These are phyloP conservation scores for Stachybotrys chartarum DNA, from an alignment of 2,329 filamentous ascomycete species.

Conservation along the genomic window DNA sequence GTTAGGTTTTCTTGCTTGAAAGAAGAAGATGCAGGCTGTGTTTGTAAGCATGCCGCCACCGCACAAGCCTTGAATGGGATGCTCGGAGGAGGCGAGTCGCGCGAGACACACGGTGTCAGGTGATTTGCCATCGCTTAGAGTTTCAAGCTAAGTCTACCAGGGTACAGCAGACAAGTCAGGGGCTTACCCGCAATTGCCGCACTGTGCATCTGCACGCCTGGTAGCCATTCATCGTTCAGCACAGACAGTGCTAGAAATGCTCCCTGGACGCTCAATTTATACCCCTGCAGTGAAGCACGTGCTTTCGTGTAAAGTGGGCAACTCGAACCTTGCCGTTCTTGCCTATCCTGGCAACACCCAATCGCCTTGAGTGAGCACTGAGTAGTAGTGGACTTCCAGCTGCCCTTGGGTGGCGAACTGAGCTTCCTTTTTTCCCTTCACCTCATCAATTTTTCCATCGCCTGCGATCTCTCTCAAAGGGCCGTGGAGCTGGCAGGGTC, in stretches of 20 bases:
- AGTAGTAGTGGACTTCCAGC: not conserved
- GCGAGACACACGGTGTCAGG: slow-evolving; percentile 27
- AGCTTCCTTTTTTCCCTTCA: not conserved
- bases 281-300: slow-evolving; percentile 14
- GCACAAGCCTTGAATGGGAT: slow-evolving; percentile 1
- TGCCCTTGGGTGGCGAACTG: not conserved
- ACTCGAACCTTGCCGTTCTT: slow-evolving; percentile 10
- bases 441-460: not conserved
- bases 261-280: slow-evolving; percentile 6
- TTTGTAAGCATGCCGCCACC: not conserved
- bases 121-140: slow-evolving; percentile 10
- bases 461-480: not conserved
- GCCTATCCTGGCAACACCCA: slow-evolving; percentile 11
- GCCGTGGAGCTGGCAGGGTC: not conserved
- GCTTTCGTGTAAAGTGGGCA: slow-evolving; percentile 23
- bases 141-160: not conserved
- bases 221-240: too few relatives aligned
- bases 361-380: not conserved
- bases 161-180: not conserved
- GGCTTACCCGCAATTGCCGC: not conserved
- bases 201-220: slow-evolving; percentile 9
- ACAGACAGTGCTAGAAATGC: slow-evolving; percentile 3
- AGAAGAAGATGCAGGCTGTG: not conserved
- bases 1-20: not conserved
- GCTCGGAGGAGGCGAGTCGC: slow-evolving; percentile 9